These are phyloP conservation scores for Schoenoplectus triqueter DNA, from an alignment of 202 grass and related monocot genomes.

Conservation along the genomic window DNA sequence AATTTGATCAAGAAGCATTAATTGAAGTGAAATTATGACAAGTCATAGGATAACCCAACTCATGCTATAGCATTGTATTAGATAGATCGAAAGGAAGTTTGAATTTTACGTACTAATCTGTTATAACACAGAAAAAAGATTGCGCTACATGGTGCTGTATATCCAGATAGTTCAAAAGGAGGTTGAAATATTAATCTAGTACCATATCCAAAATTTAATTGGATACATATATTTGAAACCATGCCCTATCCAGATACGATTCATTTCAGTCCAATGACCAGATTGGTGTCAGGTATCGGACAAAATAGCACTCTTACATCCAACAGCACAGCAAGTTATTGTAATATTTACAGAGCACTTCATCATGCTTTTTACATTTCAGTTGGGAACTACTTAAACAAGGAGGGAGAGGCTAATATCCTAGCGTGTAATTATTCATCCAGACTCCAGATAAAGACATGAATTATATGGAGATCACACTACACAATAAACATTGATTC, in stretches of 20 bases:
- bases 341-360: slow-evolving; percentile 24
- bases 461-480: slow-evolving; percentile 16
- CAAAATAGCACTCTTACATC: slow-evolving; percentile 12
- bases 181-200: neutral
- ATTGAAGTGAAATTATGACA: neutral
- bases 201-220: neutral
- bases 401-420: slow-evolving; percentile 7
- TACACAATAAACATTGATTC: slow-evolving; percentile 15
- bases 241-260: slow-evolving; percentile 1
- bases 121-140: no score
- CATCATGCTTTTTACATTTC: neutral
- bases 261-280: neutral
- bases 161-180: neutral
- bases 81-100: no score
- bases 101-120: no score
- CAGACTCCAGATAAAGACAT: slow-evolving; percentile 2
- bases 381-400: slow-evolving; percentile 20
- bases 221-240: neutral
- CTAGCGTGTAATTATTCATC: slow-evolving; percentile 32
- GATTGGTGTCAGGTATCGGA: neutral
- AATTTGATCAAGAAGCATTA: neutral
- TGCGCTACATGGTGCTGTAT: no score
- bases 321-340: neutral
- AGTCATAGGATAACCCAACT: neutral
- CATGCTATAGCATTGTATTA: no score